Evolutionary conservation across 2,329 filamentous ascomycete species (phyloP), one percentile per base, ranked within the genome.

Genomic region (Aspergillus jensenii): DNA sequence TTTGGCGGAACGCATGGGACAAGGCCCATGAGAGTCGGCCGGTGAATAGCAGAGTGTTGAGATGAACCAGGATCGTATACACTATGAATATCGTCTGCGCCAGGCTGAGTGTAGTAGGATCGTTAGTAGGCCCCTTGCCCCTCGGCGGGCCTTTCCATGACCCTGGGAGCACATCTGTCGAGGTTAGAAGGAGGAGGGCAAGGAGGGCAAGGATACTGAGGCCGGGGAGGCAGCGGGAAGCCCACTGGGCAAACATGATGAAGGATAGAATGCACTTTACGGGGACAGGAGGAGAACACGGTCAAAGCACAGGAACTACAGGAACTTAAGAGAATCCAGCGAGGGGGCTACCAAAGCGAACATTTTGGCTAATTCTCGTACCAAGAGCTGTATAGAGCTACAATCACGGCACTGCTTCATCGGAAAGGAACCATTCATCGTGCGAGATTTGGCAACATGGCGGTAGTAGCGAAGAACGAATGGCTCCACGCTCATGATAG

Each of bases 21-120:
- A 45, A 81, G 79, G 65, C 76, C 76, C 61, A 78, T 75, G 51
- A 80, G 75, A 62, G 79, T 78, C 52, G 80, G 76, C 31, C 75
- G 78, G 67, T 21, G 64, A 90, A 90, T 33, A 81, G 71, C 62
- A 84, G 83, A 65, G 88, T 86, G 54, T 89, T 76, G 54, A 85
- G 57, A 70, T 90, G 88, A 56, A 90, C 82, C 35, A 88, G 69
- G 17, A 90, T 76, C 52, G 83, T 85, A 73, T 90, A 90, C 67
- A 84, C 86, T 50, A 86, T 81, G 66, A 87, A 88, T 31, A 84
- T 43, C 4, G 55, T 50, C 57, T 72, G 71, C 1, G 68, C 64
- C 3, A 65, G 8, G 17, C 53, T 66, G 37, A 71, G 56, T 19
- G 27, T 31, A 31, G 11, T n/a, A 39, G 11, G 63, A 46, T 2